Conservation (phyloP, 331 rosid genomes). For the Quercus tomentella region DNA sequence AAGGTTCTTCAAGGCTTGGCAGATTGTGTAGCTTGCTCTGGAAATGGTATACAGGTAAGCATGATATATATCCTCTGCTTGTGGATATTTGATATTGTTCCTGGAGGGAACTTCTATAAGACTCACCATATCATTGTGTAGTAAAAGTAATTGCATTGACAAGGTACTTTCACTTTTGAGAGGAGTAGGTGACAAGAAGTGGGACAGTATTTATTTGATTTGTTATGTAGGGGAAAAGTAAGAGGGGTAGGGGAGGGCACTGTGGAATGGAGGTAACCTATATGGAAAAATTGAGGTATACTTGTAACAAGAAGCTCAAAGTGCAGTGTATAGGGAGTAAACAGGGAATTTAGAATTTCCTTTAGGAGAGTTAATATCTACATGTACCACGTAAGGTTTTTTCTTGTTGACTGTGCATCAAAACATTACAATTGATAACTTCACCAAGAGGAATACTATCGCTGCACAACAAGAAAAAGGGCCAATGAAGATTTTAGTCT, state of each 20-base stretch:
- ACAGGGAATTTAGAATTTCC: background rate
- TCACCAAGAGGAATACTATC: background rate
- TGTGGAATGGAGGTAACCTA: background rate
- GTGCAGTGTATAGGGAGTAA: too few relatives aligned
- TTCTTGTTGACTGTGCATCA: too few relatives aligned
- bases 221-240: background rate
- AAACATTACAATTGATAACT: background rate
- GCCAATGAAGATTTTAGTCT: too few relatives aligned
- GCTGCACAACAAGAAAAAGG: too few relatives aligned
- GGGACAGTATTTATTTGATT: background rate
- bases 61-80: background rate
- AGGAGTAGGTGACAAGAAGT: background rate
- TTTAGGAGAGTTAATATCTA: background rate
- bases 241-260: background rate
- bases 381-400: background rate
- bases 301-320: too few relatives aligned
- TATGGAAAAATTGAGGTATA: too few relatives aligned
- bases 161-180: background rate
- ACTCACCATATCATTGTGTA: background rate
- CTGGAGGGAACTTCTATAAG: background rate
- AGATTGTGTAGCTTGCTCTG: slow-evolving; percentile 57
- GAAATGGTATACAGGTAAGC: slow-evolving; percentile 52
- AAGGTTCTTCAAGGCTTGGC: slow-evolving; percentile 63
- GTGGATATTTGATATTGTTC: background rate
- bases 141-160: background rate